Conservation (phyloP, 208 protist genomes). For the Wallacemonas sp. region DNA sequence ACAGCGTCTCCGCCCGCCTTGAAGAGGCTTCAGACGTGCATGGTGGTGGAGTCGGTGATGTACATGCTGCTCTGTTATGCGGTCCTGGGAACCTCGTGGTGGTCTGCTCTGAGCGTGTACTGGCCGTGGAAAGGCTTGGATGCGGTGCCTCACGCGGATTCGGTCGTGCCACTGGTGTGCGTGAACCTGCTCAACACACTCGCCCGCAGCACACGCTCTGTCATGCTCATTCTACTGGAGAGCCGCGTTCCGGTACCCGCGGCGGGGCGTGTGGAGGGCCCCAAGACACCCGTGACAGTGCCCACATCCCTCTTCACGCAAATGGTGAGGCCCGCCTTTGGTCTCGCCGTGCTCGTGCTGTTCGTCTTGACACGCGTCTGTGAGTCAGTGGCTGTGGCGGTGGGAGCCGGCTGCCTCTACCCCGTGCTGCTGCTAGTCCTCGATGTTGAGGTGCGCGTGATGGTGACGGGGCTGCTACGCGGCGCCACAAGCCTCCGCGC, state of each 20-base stretch:
- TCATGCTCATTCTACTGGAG: conserved; percentile 8
- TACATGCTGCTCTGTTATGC: conserved; percentile 60
- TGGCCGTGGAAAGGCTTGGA: neutral
- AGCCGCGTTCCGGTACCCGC: too few species aligned
- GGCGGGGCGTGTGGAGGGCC: too few species aligned
- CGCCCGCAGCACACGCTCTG: conserved; percentile 29
- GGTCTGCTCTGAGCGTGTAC: neutral
- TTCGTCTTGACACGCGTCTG: conserved; percentile 20
- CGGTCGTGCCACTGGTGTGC: conserved; percentile 31
- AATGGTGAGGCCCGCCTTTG: neutral
- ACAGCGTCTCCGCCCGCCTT: conserved; percentile 40
- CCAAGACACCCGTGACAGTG: too few species aligned
- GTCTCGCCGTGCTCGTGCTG: conserved; percentile 7
- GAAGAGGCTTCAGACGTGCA: conserved; percentile 38
- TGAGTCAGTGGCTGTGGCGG: neutral
- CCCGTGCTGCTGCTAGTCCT: conserved; percentile 17
- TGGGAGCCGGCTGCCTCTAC: conserved; percentile 17
- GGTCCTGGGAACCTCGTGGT: conserved; percentile 15
- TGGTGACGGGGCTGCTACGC: conserved; percentile 2
- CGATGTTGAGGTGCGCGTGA: conserved; percentile 31
- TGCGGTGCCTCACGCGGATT: conserved; percentile 7
- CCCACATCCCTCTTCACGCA: neutral
- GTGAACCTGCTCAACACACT: conserved; percentile 48
- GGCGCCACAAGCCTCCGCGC: too few species aligned
- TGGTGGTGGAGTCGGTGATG: conserved; percentile 45